A percentile compares a stretch with the other conserved stretches of the same genome.
Conservation (phyloP, 2,329 filamentous ascomycete genomes). For the Venturia nashicola region DNA sequence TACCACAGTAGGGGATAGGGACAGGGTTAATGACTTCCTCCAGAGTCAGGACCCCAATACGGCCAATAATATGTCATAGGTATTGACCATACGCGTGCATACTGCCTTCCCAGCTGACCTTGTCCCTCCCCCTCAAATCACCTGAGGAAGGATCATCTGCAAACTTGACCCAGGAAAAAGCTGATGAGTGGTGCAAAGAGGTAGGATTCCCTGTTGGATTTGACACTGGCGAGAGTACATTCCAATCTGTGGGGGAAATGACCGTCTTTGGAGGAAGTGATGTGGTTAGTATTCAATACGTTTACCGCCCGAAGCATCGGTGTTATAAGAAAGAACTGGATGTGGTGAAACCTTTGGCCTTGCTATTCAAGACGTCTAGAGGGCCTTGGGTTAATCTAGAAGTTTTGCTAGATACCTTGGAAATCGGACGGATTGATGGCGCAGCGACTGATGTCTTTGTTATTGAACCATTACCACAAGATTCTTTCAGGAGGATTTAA, state of each 20-base stretch:
- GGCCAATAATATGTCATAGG: slow-evolving; percentile 47
- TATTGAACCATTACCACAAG: slow-evolving; percentile 50
- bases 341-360: slow-evolving; percentile 50
- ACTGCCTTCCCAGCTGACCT: slow-evolving; percentile 61
- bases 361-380: slow-evolving; percentile 59
- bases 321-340: slow-evolving; percentile 48
- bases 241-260: slow-evolving; percentile 53
- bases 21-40: slow-evolving; percentile 7
- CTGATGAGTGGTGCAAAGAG: slow-evolving; percentile 52
- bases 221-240: slow-evolving; percentile 48
- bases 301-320: slow-evolving; percentile 59
- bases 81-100: slow-evolving; percentile 70
- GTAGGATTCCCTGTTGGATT: slow-evolving; percentile 46
- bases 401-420: slow-evolving; percentile 46
- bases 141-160: no score
- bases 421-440: slow-evolving; percentile 47
- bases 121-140: slow-evolving; percentile 42
- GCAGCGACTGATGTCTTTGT: slow-evolving; percentile 61
- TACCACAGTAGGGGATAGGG: no score
- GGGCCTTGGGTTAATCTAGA: slow-evolving; percentile 54
- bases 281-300: slow-evolving; percentile 59
- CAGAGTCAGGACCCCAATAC: no score
- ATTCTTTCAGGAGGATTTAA: slow-evolving; percentile 53
- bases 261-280: slow-evolving; percentile 54
- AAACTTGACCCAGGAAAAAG: slow-evolving; percentile 63